Conservation (phyloP, 352 stramenopile genomes). For the Thalassiosira ordinaria region DNA sequence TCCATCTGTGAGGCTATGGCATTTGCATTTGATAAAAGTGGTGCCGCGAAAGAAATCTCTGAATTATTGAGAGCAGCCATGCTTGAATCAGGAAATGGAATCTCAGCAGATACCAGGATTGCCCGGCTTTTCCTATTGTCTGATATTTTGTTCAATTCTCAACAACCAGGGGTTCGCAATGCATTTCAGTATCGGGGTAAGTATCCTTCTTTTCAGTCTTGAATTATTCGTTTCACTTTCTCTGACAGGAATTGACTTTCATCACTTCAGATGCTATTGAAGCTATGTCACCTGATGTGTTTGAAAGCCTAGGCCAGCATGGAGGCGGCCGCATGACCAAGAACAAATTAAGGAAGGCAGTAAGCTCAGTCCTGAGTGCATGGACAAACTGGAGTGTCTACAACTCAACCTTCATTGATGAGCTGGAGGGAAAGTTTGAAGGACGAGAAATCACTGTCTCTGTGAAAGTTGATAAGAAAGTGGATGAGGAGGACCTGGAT, state of each 20-base stretch:
- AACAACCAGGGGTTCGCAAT: slow-evolving; percentile 81
- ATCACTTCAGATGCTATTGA: slow-evolving; percentile 74
- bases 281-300: slow-evolving; percentile 77
- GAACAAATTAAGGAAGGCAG: slow-evolving; percentile 68
- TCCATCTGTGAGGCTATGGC: slow-evolving; percentile 80
- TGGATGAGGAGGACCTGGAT: slow-evolving; percentile 6
- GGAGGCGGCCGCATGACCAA: slow-evolving; percentile 72
- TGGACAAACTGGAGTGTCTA: slow-evolving; percentile 84
- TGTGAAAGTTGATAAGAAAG: slow-evolving; percentile 17
- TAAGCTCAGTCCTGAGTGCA: slow-evolving; percentile 68
- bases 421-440: slow-evolving; percentile 73
- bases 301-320: slow-evolving; percentile 68
- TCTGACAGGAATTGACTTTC: background rate
- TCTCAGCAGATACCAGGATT: slow-evolving; percentile 67
- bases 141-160: slow-evolving; percentile 84
- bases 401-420: slow-evolving; percentile 77
- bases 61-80: slow-evolving; percentile 64
- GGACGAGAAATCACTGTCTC: slow-evolving; percentile 46
- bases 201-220: background rate
- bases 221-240: background rate
- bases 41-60: slow-evolving; percentile 66
- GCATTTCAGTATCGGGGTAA: slow-evolving; percentile 74
- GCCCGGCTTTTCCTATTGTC: slow-evolving; percentile 78
- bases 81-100: slow-evolving; percentile 55
- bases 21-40: slow-evolving; percentile 84